phyloP scores from a whole-genome alignment of 495 filamentous ascomycete genomes.

The Penicillium ucsense region DNA sequence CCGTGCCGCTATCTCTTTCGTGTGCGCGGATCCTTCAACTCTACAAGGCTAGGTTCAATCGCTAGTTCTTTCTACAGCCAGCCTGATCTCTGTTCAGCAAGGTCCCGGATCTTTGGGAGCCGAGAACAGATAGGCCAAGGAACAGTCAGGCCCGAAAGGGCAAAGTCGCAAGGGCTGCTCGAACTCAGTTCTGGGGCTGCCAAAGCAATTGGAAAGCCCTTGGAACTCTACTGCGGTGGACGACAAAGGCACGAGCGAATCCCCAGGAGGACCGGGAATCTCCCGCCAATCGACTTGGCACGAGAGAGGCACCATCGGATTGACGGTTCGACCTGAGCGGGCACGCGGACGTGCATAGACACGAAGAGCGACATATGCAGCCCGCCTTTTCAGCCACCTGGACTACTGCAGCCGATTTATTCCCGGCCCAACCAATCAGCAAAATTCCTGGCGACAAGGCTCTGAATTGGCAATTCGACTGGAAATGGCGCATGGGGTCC shows the following conservation, averaged over 20 bases:
- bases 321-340: slow-evolving; percentile 17
- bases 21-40: slow-evolving; percentile 3
- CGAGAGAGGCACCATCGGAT: slow-evolving; percentile 4
- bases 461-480: slow-evolving; percentile 23
- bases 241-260: slow-evolving; percentile 1
- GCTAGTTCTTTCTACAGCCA: not conserved
- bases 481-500: slow-evolving; percentile 21
- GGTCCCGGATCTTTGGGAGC: not conserved
- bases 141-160: not conserved
- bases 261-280: slow-evolving; percentile 15
- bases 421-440: slow-evolving; percentile 24
- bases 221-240: not conserved
- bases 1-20: slow-evolving; percentile 26
- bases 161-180: not conserved
- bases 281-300: slow-evolving; percentile 19
- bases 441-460: slow-evolving; percentile 22
- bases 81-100: not conserved
- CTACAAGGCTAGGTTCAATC: not conserved
- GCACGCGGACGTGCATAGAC: slow-evolving; percentile 22
- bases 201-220: slow-evolving; percentile 8
- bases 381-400: slow-evolving; percentile 5
- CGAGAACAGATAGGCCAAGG: not conserved
- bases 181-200: slow-evolving; percentile 5
- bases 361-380: slow-evolving; percentile 1
- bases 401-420: slow-evolving; percentile 18